Conservation (phyloP, 192 early-diverging fungal species). For the Rhizoclosmatium sp. region DNA sequence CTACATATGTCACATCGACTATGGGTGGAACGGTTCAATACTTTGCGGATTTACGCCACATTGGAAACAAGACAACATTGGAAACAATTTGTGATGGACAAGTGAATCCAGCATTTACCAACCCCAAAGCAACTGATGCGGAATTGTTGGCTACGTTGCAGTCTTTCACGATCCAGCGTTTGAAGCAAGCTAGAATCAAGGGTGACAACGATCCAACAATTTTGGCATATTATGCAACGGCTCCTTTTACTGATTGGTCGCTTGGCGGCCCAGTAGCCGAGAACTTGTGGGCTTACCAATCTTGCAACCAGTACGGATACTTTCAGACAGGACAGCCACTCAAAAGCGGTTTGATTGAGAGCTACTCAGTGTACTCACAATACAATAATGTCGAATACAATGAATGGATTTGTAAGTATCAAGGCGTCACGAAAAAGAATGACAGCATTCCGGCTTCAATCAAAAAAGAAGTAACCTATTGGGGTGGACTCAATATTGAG, state of each 20-base stretch:
- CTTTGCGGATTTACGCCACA: neutral
- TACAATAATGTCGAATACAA: neutral
- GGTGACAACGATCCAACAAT: conserved; percentile 1
- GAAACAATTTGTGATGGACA: conserved; percentile 10
- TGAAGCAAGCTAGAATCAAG: neutral
- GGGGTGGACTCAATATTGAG: conserved; percentile 1
- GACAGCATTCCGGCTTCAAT: neutral
- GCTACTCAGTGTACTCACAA: conserved; percentile 23
- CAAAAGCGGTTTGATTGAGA: neutral
- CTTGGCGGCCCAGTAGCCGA: neutral
- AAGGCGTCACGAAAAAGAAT: neutral
- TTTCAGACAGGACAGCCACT: neutral
- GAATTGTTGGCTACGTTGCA: conserved; percentile 4
- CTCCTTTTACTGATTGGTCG: neutral
- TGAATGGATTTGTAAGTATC: neutral
- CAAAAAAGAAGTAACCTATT: neutral
- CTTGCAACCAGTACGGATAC: conserved; percentile 29
- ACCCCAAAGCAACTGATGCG: neutral
- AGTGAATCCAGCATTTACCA: conserved; percentile 1
- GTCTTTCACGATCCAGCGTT: neutral
- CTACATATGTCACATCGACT: neutral
- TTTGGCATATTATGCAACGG: neutral
- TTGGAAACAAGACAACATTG: neutral
- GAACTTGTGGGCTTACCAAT: conserved; percentile 11
- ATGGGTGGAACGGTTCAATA: conserved; percentile 22